These are phyloP conservation scores for Penicillium frequentans DNA, from an alignment of 2,329 filamentous ascomycete species.

Conservation along the genomic window DNA sequence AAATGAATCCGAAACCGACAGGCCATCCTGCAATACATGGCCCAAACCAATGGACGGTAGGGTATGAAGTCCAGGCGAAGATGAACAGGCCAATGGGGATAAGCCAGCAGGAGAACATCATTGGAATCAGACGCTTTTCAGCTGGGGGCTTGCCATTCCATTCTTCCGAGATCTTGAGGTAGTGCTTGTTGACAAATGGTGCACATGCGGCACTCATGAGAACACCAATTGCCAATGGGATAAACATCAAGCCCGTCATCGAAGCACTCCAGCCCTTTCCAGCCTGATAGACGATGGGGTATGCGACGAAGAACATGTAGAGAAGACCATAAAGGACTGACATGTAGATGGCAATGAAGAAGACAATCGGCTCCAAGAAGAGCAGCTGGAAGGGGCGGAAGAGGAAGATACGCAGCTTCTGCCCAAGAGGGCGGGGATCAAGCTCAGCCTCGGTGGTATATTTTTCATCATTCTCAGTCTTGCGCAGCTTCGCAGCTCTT, in stretches of 20 bases:
- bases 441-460: constrained; percentile 81
- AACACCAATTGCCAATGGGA: constrained; percentile 76
- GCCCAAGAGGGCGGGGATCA: constrained; percentile 66
- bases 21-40: constrained; percentile 70
- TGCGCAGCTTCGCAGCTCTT: constrained; percentile 70
- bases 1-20: constrained; percentile 79
- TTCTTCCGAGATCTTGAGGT: constrained; percentile 62
- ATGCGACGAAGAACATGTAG: constrained; percentile 55
- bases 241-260: constrained; percentile 82
- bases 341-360: constrained; percentile 84
- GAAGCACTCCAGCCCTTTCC: constrained; percentile 76
- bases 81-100: constrained; percentile 68
- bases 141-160: constrained; percentile 73
- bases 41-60: constrained; percentile 66
- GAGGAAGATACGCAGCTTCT: constrained; percentile 72
- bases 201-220: constrained; percentile 65
- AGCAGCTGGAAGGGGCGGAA: constrained; percentile 82
- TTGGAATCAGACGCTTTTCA: constrained; percentile 76
- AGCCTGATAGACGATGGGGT: constrained; percentile 67
- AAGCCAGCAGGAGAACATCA: constrained; percentile 76
- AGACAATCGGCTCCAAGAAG: constrained; percentile 79
- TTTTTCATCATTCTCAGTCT: constrained; percentile 63
- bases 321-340: constrained; percentile 62
- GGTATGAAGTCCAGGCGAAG: constrained; percentile 70
- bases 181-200: constrained; percentile 78